These are phyloP conservation scores for Breviolum minutum DNA, from an alignment of 73 alveolate genomes.

Conservation along the genomic window DNA sequence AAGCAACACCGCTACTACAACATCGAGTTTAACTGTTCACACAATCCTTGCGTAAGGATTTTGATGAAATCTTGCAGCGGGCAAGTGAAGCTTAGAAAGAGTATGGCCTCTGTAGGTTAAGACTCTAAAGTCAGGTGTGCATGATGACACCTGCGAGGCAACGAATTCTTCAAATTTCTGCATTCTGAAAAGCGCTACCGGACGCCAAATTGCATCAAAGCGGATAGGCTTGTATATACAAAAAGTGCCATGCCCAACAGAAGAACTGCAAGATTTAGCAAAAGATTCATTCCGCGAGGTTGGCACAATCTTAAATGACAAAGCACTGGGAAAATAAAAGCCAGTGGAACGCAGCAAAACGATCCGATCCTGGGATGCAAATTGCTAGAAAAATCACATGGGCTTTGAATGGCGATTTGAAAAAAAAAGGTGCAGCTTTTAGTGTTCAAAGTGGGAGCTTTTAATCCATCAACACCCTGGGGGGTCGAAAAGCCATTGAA, in stretches of 20 bases:
- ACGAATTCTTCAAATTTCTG: background rate
- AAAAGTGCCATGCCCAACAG: conserved; percentile 21
- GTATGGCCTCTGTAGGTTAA: too few species aligned
- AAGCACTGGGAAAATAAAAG: conserved; percentile 46
- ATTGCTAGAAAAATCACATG: background rate
- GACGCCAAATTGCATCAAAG: background rate
- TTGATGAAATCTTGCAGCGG: too few species aligned
- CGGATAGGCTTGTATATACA: conserved; percentile 10
- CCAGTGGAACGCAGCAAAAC: conserved; percentile 49
- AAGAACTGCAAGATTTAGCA: background rate
- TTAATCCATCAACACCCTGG: too few species aligned
- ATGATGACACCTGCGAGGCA: background rate
- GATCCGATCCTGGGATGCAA: background rate
- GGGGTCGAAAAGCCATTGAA: too few species aligned
- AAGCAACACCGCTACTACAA: too few species aligned
- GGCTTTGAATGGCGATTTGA: too few species aligned
- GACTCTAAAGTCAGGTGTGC: background rate
- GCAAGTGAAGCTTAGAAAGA: too few species aligned
- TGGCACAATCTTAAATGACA: conserved; percentile 26
- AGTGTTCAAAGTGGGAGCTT: too few species aligned
- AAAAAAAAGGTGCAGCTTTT: too few species aligned
- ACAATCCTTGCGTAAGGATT: too few species aligned
- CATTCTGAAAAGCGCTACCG: background rate
- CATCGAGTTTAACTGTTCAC: too few species aligned
- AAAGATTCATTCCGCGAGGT: background rate